Percentiles rank a stretch among this genome's conserved stretches.
Evolutionary conservation across 2,329 filamentous ascomycete species (phyloP).

Genomic region (Neonectria coccinea): DNA sequence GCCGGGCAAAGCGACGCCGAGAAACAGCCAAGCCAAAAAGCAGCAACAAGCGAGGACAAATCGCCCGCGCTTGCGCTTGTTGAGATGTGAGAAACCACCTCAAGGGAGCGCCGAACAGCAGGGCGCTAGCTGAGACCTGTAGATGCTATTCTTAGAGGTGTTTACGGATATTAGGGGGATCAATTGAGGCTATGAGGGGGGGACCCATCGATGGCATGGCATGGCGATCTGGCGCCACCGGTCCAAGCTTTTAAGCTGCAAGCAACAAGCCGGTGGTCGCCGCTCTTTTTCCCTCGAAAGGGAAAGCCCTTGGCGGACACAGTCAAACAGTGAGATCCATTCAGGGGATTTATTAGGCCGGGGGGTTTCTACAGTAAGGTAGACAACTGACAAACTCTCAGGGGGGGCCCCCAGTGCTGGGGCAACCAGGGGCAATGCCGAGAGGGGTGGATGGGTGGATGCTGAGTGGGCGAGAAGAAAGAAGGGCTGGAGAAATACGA

Average conservation of each 20-base stretch:
- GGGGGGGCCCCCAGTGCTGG: slow-evolving; percentile 25
- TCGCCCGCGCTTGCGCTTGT: slow-evolving; percentile 38
- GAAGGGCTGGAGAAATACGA: slow-evolving; percentile 39
- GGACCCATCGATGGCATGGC: slow-evolving; percentile 36
- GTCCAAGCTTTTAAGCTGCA: not conserved
- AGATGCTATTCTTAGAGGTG: slow-evolving; percentile 43
- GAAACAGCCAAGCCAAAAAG: not conserved
- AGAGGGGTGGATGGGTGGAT: slow-evolving; percentile 28
- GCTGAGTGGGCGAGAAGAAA: slow-evolving; percentile 10
- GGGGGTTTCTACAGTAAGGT: too few species aligned
- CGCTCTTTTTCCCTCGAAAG: slow-evolving; percentile 7
- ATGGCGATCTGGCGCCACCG: slow-evolving; percentile 39
- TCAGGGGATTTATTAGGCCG: slow-evolving; percentile 10
- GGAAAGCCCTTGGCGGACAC: not conserved
- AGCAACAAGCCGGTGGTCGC: slow-evolving; percentile 20
- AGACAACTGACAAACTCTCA: slow-evolving; percentile 23
- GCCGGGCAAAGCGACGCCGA: slow-evolving; percentile 11
- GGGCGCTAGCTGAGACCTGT: slow-evolving; percentile 30
- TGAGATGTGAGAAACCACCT: slow-evolving; percentile 4
- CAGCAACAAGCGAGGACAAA: too few species aligned
- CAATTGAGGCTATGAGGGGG: slow-evolving; percentile 44
- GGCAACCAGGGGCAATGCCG: slow-evolving; percentile 38
- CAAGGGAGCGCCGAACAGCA: slow-evolving; percentile 37
- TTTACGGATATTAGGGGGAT: slow-evolving; percentile 29
- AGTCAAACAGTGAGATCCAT: slow-evolving; percentile 7